A percentile compares a stretch with the other conserved stretches of the same genome.
Evolutionary conservation across 2,329 filamentous ascomycete species (phyloP).

Genomic region (Pseudocercospora fijiensis): DNA sequence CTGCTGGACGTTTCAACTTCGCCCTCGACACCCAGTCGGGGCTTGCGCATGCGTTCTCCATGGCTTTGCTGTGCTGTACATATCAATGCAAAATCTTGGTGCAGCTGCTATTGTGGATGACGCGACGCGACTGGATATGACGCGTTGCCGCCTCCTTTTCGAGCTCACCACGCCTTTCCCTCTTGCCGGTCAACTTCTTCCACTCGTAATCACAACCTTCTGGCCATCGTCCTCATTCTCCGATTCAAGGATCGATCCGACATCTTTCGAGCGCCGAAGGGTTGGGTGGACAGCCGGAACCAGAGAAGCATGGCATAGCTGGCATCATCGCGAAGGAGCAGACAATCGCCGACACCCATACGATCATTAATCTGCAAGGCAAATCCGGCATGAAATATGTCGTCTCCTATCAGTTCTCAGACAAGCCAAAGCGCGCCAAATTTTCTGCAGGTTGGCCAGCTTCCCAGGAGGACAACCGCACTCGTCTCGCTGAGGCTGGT

Average conservation of each 20-base stretch:
- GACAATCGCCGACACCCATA: constrained; percentile 56
- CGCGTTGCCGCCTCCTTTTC: background rate
- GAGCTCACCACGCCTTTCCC: too few relatives aligned
- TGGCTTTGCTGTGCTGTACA: background rate
- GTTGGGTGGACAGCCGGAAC: too few relatives aligned
- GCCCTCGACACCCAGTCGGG: background rate
- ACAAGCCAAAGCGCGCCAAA: constrained; percentile 49
- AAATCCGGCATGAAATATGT: constrained; percentile 54
- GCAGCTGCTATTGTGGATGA: too few relatives aligned
- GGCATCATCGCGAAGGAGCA: constrained; percentile 61
- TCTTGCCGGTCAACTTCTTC: too few relatives aligned
- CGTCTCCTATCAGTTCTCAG: constrained; percentile 50
- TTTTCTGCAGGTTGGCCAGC: constrained; percentile 52
- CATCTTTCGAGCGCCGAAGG: too few relatives aligned
- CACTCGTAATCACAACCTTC: too few relatives aligned
- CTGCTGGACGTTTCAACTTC: background rate
- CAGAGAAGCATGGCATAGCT: too few relatives aligned
- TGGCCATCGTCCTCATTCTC: too few relatives aligned
- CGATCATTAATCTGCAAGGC: constrained; percentile 71
- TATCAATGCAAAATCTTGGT: background rate
- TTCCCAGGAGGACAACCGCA: constrained; percentile 51
- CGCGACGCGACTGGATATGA: background rate
- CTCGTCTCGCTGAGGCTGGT: constrained; percentile 54
- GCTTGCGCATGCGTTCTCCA: background rate
- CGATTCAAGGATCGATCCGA: too few relatives aligned